These are phyloP conservation scores for Talaromyces thailandensis DNA, from an alignment of 495 filamentous ascomycete genomes.

Conservation along the genomic window DNA sequence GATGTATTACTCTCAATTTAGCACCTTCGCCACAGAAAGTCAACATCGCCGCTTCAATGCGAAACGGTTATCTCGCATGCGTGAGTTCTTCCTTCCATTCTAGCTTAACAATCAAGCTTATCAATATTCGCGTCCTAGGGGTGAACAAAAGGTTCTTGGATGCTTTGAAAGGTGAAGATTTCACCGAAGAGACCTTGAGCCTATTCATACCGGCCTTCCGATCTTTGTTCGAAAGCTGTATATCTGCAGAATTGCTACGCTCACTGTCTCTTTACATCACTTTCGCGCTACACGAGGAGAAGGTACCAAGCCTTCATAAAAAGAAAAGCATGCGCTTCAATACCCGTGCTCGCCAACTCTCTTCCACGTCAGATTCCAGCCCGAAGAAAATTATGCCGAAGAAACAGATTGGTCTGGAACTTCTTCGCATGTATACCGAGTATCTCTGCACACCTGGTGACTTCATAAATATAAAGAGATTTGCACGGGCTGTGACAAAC, in stretches of 20 bases:
- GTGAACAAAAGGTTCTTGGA: slow-evolving; percentile 85
- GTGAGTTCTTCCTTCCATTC: slow-evolving; percentile 44
- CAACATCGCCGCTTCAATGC: slow-evolving; percentile 88
- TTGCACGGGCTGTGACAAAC: slow-evolving; percentile 90
- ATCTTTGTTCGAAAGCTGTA: slow-evolving; percentile 65
- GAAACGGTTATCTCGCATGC: slow-evolving; percentile 76
- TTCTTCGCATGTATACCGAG: slow-evolving; percentile 75
- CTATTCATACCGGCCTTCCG: slow-evolving; percentile 71
- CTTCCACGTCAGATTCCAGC: slow-evolving; percentile 13
- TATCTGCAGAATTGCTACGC: slow-evolving; percentile 72
- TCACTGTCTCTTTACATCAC: slow-evolving; percentile 90
- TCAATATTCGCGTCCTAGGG: slow-evolving; percentile 39
- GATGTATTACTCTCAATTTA: slow-evolving; percentile 87
- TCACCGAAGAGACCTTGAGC: slow-evolving; percentile 57
- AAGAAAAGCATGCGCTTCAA: slow-evolving; percentile 43
- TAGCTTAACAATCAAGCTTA: not conserved
- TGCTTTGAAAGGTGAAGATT: slow-evolving; percentile 75
- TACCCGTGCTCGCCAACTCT: slow-evolving; percentile 18
- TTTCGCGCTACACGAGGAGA: slow-evolving; percentile 72
- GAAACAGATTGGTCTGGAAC: slow-evolving; percentile 56
- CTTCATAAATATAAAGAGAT: slow-evolving; percentile 61
- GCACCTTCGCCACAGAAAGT: slow-evolving; percentile 71
- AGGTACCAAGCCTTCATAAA: slow-evolving; percentile 30
- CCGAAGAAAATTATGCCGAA: slow-evolving; percentile 22
- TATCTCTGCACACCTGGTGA: slow-evolving; percentile 69